phyloP scores from a whole-genome alignment of 1,139 yeast genomes.

The Candida tropicalis region DNA sequence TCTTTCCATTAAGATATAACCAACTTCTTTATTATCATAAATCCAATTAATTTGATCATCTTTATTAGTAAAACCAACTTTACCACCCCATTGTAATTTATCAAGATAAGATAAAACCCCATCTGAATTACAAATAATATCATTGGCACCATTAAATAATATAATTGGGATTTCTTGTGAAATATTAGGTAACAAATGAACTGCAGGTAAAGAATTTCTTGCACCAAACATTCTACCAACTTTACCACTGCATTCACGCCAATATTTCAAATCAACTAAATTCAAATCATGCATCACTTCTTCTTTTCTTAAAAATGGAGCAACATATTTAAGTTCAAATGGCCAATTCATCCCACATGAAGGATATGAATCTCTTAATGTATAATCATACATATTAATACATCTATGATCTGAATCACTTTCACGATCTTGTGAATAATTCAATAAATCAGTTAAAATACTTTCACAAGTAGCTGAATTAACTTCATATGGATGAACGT shows the following conservation, averaged over 20 bases:
- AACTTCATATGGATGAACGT: conserved; percentile 30
- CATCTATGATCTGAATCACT: conserved; percentile 51
- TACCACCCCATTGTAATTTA: conserved; percentile 69
- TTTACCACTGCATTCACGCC: conserved; percentile 76
- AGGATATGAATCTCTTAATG: conserved; percentile 73
- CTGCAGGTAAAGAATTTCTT: conserved; percentile 57
- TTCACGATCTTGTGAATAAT: conserved; percentile 31
- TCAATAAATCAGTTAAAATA: conserved; percentile 45
- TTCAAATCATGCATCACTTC: conserved; percentile 65
- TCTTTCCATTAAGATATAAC: conserved; percentile 57
- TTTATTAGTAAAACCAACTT: conserved; percentile 54
- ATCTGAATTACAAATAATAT: conserved; percentile 80
- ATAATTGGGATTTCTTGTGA: conserved; percentile 64
- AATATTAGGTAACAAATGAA: conserved; percentile 65
- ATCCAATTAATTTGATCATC: conserved; percentile 49
- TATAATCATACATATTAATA: conserved; percentile 79
- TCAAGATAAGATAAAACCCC: conserved; percentile 74
- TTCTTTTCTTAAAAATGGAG: conserved; percentile 58
- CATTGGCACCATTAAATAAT: conserved; percentile 86
- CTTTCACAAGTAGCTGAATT: conserved; percentile 49
- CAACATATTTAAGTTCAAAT: conserved; percentile 58
- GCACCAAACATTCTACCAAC: conserved; percentile 61
- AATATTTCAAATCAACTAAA: conserved; percentile 44
- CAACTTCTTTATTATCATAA: conserved; percentile 50
- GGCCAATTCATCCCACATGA: conserved; percentile 98